Evolutionary conservation across 2,329 filamentous ascomycete genomes (phyloP), one percentile per base, ranked within the genome.

Genomic region (Sclerotinia spermophila): DNA sequence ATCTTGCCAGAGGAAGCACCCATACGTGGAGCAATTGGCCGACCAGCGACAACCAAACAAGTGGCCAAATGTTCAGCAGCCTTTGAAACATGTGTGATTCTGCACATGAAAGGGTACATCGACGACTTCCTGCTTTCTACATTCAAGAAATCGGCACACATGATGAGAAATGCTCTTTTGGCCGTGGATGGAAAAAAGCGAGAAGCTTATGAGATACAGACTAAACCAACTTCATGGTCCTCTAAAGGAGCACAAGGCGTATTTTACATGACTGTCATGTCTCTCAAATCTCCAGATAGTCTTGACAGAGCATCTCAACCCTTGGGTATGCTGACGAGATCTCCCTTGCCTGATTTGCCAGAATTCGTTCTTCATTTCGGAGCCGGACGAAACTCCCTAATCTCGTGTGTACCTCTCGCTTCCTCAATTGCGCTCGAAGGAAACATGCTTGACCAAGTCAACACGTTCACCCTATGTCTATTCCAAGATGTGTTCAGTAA

Each of bases 401-500:
- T 92, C 1, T 79, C 84, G 3, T 86, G 86, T 15, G 77, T 82
- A 0, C 79, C 84, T 0, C 73, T 90, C 2, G 67, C 76, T 0
- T 75, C 73, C 0, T 77, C 83, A 0, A 74, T 94, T 0, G 17
- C 80, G 0, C 73, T 88, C 0, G 79, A 81, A 0, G n/a, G 60
- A 0, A 76, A 81, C 0, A 78, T 83, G 1, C 74, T 93, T 0
- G 80, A 85, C 0, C 79, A 82, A 1, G 79, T 98, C n/a, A 89
- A 88, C 0, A 80, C 79, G 0, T 97, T 96, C 78, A 97, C 92
- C 0, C 81, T 96, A 55, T 85, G 86, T 6, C 80, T 96, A 0
- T 97, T 96, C 79, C 82, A 87, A 24, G 93, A 98, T 75, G 83
- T 97, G 0, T 98, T 97, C 82, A 95, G 94, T 80, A 99, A 99